Conservation (phyloP, 169 alveolate genomes). For the Eimeria maxima region DNA sequence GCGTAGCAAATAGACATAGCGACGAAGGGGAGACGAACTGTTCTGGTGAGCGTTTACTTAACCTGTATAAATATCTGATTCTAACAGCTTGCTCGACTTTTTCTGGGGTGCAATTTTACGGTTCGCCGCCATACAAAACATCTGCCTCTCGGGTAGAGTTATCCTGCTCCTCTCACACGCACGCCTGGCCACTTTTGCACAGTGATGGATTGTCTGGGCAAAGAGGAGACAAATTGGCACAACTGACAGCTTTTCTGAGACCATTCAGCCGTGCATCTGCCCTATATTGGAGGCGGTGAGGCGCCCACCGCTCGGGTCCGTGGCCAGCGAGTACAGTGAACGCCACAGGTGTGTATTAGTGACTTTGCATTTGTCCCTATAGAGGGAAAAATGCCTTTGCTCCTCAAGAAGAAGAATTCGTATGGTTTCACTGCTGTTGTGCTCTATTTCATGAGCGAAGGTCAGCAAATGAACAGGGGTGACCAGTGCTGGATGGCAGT, state of each 20-base stretch:
- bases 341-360: background rate
- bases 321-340: background rate
- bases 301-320: background rate
- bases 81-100: background rate
- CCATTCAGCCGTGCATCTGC: background rate
- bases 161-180: background rate
- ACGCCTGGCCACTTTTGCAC: background rate
- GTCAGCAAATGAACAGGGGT: background rate
- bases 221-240: background rate
- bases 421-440: background rate
- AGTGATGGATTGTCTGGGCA: background rate
- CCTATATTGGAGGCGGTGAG: background rate
- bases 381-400: background rate
- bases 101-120: background rate
- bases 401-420: background rate
- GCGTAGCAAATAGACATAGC: background rate
- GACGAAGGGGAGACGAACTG: background rate
- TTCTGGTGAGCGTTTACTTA: background rate
- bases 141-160: background rate
- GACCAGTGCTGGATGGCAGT: slow-evolving; percentile 21
- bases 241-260: background rate
- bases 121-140: background rate
- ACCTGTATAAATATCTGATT: background rate
- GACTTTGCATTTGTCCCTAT: background rate
- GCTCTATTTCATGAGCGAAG: slow-evolving; percentile 8